Base-by-base conservation (phyloP, 305 asterid species). In the Fraxinus paxiana region DNA sequence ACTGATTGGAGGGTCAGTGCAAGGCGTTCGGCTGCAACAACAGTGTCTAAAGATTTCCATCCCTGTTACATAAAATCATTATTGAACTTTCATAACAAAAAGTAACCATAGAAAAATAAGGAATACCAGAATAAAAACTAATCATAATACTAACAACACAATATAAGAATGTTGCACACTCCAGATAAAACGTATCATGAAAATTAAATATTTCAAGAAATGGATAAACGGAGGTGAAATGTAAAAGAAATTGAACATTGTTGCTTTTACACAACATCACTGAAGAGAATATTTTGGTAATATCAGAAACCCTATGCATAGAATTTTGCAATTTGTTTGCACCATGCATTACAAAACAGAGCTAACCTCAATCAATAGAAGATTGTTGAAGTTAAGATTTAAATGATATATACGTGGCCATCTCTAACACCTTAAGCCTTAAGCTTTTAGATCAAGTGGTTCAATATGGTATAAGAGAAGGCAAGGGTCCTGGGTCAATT, bases 11-110 rank as follows among this genome's bases (percentile, higher is more conserved):
- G 90, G 82, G 92, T 87, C 83, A 90, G 79, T 34, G 99, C 98
- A 79, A 96, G 98, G 83, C 93, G 89, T 83, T 94, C 98, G 77
- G 98, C 97, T 82, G 94, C 91, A 87, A 89, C 67, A 82, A 94
- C 89, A 70, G 98, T 91, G 77, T 91, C 95, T 87, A 92, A 80
- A 38, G 97, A 92, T 82, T 85, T 83, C 98, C 98, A 94, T 43
- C 97, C 98, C 99, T 95, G 80, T 38, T 38, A 75, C 73, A 86
- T 79, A 79, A 73, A 73, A 72, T 51, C 77, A 43, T 15, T 46
- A 61, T 37, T 59, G 37, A 63, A 48, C 17, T 73, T 24, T 33
- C 4, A 34, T 22, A 33, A 72, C 17, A 51, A 34, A 72, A 54
- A 65, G 71, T 30, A 72, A 77, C 41, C 20, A 72, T 56, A 31